Base-by-base conservation (phyloP, 1,284 basidiomycete genomes). In the Mycena citricolor region DNA sequence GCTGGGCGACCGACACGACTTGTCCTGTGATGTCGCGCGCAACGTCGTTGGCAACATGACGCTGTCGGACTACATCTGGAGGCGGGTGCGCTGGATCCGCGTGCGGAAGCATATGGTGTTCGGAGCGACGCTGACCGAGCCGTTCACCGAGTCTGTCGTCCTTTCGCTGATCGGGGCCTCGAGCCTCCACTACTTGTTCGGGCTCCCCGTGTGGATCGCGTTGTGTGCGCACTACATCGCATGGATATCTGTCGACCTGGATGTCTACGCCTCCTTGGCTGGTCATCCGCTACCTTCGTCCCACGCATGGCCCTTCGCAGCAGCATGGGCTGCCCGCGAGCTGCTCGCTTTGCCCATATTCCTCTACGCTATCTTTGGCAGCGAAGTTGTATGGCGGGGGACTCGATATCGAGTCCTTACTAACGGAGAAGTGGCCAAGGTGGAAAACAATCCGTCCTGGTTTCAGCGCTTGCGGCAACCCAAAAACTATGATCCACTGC, bases 71-170 rank as follows among this genome's bases (percentile, higher is more conserved):
- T 97, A 97, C 66, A 71, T 97, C 46, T 81, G 81, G 70, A 78
- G 94, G 19, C 80, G 94, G 16, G 82, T 92, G 22, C 81, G 94
- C 6, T 97, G 94, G 94, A 93, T 97, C 58, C 82, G 94, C 32
- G 94, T 97, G 20, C 80, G 94, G 42, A 95, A 94, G 62, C 83
- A 83, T 58, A 97, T 97, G 92, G 86, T 90, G 2, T 64, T 90
- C 25, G 72, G 77, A 5, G 91, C 91, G 4, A 95, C 92, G 1
- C 48, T 95, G 39, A 55, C 88, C 20, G 94, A 97, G 62, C 94
- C 94, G 1, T 79, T 95, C 59, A 95, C 92, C 11, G 94, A 97
- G 66, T 84, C 81, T 28, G 63, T 95, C 26, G 62, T 91, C 13
- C 70, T 85, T 22, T 83, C 87, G 13, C 42, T 77, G 16, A 75